Percentiles rank a stretch among this genome's conserved stretches.
Conservation (phyloP, 352 stramenopile species). For the Phytophthora aleatoria region DNA sequence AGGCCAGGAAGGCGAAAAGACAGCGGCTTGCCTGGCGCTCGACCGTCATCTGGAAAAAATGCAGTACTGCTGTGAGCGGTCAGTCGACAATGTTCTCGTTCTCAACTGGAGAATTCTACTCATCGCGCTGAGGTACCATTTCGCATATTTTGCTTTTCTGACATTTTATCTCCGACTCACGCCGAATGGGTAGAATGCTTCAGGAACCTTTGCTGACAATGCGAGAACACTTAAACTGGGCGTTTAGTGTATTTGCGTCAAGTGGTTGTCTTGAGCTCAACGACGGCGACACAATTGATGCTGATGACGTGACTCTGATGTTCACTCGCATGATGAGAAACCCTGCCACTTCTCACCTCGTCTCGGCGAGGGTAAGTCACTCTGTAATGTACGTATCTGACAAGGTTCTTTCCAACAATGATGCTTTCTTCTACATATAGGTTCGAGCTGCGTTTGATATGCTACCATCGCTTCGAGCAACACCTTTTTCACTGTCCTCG, state of each 20-base stretch:
- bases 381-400: background rate
- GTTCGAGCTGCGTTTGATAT: conserved; percentile 55
- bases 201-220: conserved; percentile 59
- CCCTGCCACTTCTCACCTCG: conserved; percentile 48
- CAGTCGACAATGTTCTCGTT: conserved; percentile 48
- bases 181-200: conserved; percentile 41
- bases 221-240: conserved; percentile 60
- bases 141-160: background rate
- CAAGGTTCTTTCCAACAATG: background rate
- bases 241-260: conserved; percentile 62
- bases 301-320: conserved; percentile 50
- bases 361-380: conserved; percentile 53
- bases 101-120: conserved; percentile 78
- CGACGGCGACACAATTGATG: conserved; percentile 38
- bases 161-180: conserved; percentile 1
- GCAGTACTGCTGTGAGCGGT: conserved; percentile 67
- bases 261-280: conserved; percentile 55
- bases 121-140: conserved; percentile 47
- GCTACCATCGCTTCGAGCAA: conserved; percentile 32
- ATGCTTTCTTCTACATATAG: conserved; percentile 17
- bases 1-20: conserved; percentile 14
- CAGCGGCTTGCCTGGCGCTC: conserved; percentile 27
- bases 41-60: conserved; percentile 63
- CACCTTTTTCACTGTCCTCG: conserved; percentile 22
- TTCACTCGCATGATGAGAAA: conserved; percentile 60